Percentiles rank a stretch among this genome's conserved stretches.
phyloP scores from a whole-genome alignment of 164 flowering plant species.

The Protea cynaroides region DNA sequence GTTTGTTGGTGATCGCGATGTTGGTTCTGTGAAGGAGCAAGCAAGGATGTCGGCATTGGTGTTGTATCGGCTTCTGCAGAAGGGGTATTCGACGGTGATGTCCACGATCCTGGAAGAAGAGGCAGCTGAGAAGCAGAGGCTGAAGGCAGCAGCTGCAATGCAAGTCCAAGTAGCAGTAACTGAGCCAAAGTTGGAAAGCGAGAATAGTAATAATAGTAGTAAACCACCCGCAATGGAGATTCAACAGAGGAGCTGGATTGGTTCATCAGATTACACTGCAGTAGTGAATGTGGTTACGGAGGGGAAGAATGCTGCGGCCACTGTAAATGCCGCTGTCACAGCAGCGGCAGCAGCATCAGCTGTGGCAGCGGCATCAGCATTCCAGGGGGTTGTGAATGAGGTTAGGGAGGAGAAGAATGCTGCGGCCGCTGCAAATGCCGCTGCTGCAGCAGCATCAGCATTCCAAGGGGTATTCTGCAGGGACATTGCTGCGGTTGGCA shows the following conservation, averaged over 20 bases:
- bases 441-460: constrained; percentile 21
- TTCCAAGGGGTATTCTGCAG: constrained; percentile 88
- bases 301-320: background rate
- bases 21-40: constrained; percentile 65
- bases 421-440: background rate
- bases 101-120: constrained; percentile 63
- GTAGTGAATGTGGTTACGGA: constrained; percentile 7
- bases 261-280: background rate
- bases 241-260: background rate
- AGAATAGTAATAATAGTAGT: background rate
- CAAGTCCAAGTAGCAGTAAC: constrained; percentile 14
- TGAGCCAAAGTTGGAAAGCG: constrained; percentile 1
- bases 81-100: constrained; percentile 64
- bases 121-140: constrained; percentile 56
- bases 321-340: too few relatives aligned
- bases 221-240: background rate
- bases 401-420: constrained; percentile 6
- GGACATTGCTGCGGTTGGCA: constrained; percentile 71
- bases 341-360: constrained; percentile 25
- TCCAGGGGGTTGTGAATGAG: constrained; percentile 38
- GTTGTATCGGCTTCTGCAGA: constrained; percentile 75
- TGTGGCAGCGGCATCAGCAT: constrained; percentile 25
- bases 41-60: constrained; percentile 77
- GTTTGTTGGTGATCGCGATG: constrained; percentile 59
- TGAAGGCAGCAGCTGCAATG: constrained; percentile 44